Percentiles rank a stretch among this genome's conserved stretches.
phyloP scores from a whole-genome alignment of 176 grass and related monocot species.

The Pharus latifolius region DNA sequence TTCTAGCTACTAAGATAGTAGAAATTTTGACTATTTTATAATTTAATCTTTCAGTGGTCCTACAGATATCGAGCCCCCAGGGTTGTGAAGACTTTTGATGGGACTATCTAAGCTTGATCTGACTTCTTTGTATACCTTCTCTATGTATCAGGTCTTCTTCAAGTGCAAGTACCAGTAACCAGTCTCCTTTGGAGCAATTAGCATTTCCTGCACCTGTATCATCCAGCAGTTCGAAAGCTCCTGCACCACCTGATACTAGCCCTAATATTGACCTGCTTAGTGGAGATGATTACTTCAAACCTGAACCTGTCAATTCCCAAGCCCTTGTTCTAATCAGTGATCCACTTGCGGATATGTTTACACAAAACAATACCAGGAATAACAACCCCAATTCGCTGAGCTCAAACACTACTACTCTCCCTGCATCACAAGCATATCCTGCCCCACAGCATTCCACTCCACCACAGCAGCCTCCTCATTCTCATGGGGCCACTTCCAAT shows the following conservation, averaged over 20 bases:
- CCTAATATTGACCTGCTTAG: constrained; percentile 79
- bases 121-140: neutral
- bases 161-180: constrained; percentile 26
- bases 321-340: constrained; percentile 53
- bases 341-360: constrained; percentile 68
- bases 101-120: neutral
- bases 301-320: constrained; percentile 54
- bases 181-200: constrained; percentile 50
- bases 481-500: constrained; percentile 41
- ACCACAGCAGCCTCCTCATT: constrained; percentile 39
- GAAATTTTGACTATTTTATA: neutral
- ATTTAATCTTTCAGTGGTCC: no score
- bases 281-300: constrained; percentile 71
- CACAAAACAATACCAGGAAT: constrained; percentile 40
- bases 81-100: no score
- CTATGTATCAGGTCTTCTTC: constrained; percentile 28
- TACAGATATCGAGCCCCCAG: no score
- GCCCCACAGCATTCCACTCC: constrained; percentile 26
- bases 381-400: constrained; percentile 31
- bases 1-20: neutral
- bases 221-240: constrained; percentile 29
- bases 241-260: constrained; percentile 19
- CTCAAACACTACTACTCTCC: constrained; percentile 40
- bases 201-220: constrained; percentile 54
- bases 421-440: constrained; percentile 29